phyloP scores from a whole-genome alignment of 1,284 basidiomycete species.

The Ustilago shanxiensis region DNA sequence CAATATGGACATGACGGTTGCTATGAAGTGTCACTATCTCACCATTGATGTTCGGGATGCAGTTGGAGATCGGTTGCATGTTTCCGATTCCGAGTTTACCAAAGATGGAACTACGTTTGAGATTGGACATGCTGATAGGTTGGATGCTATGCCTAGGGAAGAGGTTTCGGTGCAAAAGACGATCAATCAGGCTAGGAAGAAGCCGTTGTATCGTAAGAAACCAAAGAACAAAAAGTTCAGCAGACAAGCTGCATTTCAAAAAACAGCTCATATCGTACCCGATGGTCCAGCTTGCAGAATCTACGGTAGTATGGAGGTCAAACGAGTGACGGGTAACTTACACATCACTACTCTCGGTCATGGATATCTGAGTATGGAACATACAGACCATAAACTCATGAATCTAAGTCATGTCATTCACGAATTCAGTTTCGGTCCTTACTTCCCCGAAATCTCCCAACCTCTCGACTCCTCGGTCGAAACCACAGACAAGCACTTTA shows the following conservation, averaged over 20 bases:
- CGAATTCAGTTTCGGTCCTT: slow-evolving; percentile 95
- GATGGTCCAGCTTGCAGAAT: slow-evolving; percentile 80
- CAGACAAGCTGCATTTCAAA: slow-evolving; percentile 72
- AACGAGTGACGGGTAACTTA: slow-evolving; percentile 82
- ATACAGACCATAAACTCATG: slow-evolving; percentile 86
- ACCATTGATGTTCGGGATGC: slow-evolving; percentile 91
- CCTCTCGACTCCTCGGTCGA: slow-evolving; percentile 85
- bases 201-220: slow-evolving; percentile 38
- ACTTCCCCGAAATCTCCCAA: slow-evolving; percentile 94
- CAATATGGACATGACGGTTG: slow-evolving; percentile 68
- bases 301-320: slow-evolving; percentile 85
- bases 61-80: slow-evolving; percentile 87
- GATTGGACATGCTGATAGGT: slow-evolving; percentile 81
- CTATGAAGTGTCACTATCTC: slow-evolving; percentile 72
- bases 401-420: slow-evolving; percentile 95
- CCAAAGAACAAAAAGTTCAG: slow-evolving; percentile 70
- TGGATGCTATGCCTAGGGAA: slow-evolving; percentile 72
- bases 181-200: slow-evolving; percentile 44
- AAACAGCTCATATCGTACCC: slow-evolving; percentile 65
- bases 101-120: slow-evolving; percentile 85
- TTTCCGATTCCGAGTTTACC: slow-evolving; percentile 81
- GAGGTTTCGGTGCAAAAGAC: slow-evolving; percentile 60
- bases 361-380: slow-evolving; percentile 87
- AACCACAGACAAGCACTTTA: slow-evolving; percentile 76
- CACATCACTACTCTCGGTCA: slow-evolving; percentile 87